Evolutionary conservation across 805 yeast genomes (phyloP).

Genomic region (Kuraishia ogatae): DNA sequence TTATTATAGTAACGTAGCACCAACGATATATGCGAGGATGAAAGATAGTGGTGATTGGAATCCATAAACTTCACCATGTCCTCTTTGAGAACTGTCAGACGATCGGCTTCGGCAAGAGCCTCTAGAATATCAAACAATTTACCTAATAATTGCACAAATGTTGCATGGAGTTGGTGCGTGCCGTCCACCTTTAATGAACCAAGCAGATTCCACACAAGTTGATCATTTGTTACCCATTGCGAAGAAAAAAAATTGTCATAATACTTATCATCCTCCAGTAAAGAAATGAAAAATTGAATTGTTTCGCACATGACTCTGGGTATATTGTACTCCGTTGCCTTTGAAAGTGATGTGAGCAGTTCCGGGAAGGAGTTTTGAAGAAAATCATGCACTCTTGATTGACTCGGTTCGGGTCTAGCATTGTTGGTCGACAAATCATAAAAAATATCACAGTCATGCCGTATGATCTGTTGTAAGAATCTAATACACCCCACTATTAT

Average conservation of each 20-base stretch:
- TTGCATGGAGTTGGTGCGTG: not conserved
- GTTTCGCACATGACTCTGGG: not conserved
- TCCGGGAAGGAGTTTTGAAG: not conserved
- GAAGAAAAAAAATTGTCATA: not conserved
- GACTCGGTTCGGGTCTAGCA: not conserved
- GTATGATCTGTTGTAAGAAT: not conserved
- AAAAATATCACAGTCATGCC: not conserved
- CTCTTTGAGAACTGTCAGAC: conserved; percentile 6
- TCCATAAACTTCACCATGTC: conserved; percentile 10
- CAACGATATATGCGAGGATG: conserved; percentile 15
- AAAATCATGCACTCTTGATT: not conserved
- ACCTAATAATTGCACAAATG: not conserved
- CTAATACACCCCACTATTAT: not conserved
- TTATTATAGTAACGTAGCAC: conserved; percentile 39
- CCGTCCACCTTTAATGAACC: not conserved
- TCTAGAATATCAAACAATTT: not conserved
- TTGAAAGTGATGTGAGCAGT: not conserved
- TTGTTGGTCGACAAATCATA: not conserved
- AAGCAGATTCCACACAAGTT: conserved; percentile 10
- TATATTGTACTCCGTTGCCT: not conserved
- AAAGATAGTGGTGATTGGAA: conserved; percentile 9
- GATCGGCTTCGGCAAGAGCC: conserved; percentile 1
- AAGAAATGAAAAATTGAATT: not conserved
- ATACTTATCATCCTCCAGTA: not conserved
- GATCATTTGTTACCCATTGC: not conserved